Conservation (phyloP, 2,329 filamentous ascomycete genomes). For the Sphaerulina musiva region DNA sequence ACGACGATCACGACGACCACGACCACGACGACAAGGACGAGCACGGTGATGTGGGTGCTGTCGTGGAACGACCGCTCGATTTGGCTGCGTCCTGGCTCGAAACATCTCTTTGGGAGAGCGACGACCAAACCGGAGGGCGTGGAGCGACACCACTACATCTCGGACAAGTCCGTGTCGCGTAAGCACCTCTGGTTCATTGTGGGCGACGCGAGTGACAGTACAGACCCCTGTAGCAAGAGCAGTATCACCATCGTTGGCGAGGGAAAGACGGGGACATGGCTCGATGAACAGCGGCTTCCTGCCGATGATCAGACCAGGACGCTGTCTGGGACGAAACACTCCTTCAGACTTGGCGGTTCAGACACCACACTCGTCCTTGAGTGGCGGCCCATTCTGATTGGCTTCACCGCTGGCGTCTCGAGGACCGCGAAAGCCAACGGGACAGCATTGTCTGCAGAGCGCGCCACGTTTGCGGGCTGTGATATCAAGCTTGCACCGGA, state of each 20-base stretch:
- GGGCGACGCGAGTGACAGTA: constrained; percentile 59
- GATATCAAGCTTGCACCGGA: constrained; percentile 79
- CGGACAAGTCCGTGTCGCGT: constrained; percentile 76
- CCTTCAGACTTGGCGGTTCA: constrained; percentile 61
- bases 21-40: background rate
- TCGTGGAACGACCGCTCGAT: constrained; percentile 46
- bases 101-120: constrained; percentile 57
- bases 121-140: constrained; percentile 45
- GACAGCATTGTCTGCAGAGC: constrained; percentile 57
- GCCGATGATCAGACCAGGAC: constrained; percentile 42
- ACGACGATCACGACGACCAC: too few relatives aligned
- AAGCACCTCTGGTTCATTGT: constrained; percentile 79
- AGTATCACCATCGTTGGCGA: constrained; percentile 67
- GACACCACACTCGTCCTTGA: constrained; percentile 37
- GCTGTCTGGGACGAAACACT: constrained; percentile 49
- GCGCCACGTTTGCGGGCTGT: constrained; percentile 66
- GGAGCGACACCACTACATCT: constrained; percentile 56
- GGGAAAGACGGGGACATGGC: constrained; percentile 76
- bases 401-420: constrained; percentile 63
- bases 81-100: constrained; percentile 28
- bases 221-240: constrained; percentile 55
- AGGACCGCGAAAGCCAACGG: constrained; percentile 42
- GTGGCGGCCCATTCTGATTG: constrained; percentile 76
- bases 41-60: constrained; percentile 45
- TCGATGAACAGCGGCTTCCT: constrained; percentile 62